Base-by-base conservation (phyloP, 768 basidiomycete genomes). In the Psilocybe cubensis region DNA sequence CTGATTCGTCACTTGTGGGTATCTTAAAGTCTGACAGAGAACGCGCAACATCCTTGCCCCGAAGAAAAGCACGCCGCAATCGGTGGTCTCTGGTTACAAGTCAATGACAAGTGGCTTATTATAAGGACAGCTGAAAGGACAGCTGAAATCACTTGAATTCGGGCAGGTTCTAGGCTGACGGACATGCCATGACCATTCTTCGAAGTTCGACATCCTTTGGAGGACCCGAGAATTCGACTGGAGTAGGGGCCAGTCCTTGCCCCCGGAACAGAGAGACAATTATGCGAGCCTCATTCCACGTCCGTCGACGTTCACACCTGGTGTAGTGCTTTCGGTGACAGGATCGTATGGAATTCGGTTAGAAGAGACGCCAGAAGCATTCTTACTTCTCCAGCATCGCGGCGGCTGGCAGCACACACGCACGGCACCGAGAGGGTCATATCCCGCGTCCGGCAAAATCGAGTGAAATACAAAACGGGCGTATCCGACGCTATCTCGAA, bases 221-320 rank as follows among this genome's bases (percentile, higher is more conserved):
- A n/a, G n/a, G 35, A 38, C 35, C 35, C 35, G 35, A 38, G 35
- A 38, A 38, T n/a, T 38, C 4, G 35, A 38, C 6, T 38, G 5
- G 11, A 11, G 35, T 38, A n/a, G 28, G 4, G 46, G n/a, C n/a
- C n/a, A n/a, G n/a, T n/a, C n/a, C n/a, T 48, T 48, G 27, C 18
- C 28, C 31, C 27, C 12, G 14, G 24, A 17, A 29, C 12, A 48
- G 17, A 12, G 42, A 48, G 17, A 48, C n/a, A 48, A 29, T 48
- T 24, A 28, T 48, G 46, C 28, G 46, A 48, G 46, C 46, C 46
- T 48, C 46, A 48, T 48, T 48, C 46, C 46, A 48, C 46, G 46
- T 29, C 31, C 27, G 14, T 48, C 27, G 25, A 18, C 31, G 41
- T 53, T 53, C 52, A 31, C 52, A 53, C 42, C 27, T 3, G 17